These are phyloP conservation scores for Neonectria faginata DNA, from an alignment of 2,329 filamentous ascomycete species.

Conservation along the genomic window DNA sequence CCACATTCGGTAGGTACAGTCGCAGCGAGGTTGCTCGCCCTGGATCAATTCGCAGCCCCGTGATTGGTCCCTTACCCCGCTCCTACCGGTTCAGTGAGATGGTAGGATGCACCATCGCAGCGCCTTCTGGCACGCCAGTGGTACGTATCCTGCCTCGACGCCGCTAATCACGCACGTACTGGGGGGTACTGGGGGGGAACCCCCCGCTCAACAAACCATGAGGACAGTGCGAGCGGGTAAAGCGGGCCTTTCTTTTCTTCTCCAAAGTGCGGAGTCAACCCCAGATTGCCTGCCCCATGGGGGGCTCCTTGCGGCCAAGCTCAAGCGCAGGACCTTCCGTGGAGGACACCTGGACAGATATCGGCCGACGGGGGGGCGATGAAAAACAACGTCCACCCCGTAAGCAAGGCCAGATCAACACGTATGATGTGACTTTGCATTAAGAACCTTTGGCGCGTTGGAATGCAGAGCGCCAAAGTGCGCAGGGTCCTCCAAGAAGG, in stretches of 20 bases:
- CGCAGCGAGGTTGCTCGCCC: slow-evolving; percentile 36
- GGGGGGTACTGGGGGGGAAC: neutral
- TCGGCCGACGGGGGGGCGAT: slow-evolving; percentile 2
- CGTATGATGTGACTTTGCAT: neutral
- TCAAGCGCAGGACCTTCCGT: slow-evolving; percentile 10
- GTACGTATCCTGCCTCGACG: neutral
- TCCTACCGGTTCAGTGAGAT: slow-evolving; percentile 22
- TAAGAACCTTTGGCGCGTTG: neutral
- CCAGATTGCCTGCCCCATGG: slow-evolving; percentile 38
- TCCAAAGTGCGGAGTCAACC: slow-evolving; percentile 44
- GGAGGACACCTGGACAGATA: neutral
- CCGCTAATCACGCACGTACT: slow-evolving; percentile 5
- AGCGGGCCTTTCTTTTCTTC: slow-evolving; percentile 27
- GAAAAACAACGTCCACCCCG: neutral
- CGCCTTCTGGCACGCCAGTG: slow-evolving; percentile 1
- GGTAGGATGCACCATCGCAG: slow-evolving; percentile 8
- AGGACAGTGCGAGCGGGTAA: slow-evolving; percentile 27
- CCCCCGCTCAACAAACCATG: slow-evolving; percentile 18
- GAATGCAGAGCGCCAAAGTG: neutral
- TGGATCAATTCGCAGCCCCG: slow-evolving; percentile 4
- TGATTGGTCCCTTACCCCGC: slow-evolving; percentile 33
- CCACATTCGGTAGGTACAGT: slow-evolving; percentile 31
- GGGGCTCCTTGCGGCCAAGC: slow-evolving; percentile 18
- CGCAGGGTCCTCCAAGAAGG: no score
- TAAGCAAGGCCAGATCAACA: neutral